Evolutionary conservation across 2,329 filamentous ascomycete genomes (phyloP).

Genomic region (Apiospora pterosperma): DNA sequence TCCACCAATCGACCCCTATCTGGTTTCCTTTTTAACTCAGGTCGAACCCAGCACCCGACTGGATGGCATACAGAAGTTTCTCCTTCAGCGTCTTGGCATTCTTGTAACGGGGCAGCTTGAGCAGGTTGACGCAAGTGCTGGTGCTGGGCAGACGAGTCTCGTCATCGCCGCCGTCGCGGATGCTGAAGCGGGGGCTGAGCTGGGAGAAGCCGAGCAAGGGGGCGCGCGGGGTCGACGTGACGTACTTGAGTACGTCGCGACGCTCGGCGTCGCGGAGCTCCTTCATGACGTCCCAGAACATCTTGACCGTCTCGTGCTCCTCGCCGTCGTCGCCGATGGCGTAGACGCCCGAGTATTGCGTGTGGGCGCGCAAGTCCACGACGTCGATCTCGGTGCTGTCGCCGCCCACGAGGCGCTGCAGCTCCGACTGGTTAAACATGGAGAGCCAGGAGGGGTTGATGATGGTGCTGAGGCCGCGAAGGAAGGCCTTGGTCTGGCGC

Average conservation of each 20-base stretch:
- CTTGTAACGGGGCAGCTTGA: constrained; percentile 85
- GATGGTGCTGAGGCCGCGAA: constrained; percentile 80
- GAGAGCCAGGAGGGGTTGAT: constrained; percentile 91
- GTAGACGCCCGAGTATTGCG: constrained; percentile 84
- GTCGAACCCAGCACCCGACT: constrained; percentile 90
- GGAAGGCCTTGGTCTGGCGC: constrained; percentile 81
- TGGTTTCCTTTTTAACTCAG: constrained; percentile 49
- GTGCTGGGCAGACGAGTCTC: constrained; percentile 82
- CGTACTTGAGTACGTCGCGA: constrained; percentile 88
- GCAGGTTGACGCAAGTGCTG: constrained; percentile 91
- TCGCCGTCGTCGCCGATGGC: constrained; percentile 80
- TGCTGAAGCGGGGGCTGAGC: constrained; percentile 82
- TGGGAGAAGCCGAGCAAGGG: constrained; percentile 87
- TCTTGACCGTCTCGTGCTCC: constrained; percentile 79
- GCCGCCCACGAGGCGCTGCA: constrained; percentile 90
- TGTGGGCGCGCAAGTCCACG: constrained; percentile 79
- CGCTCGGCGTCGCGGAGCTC: constrained; percentile 72
- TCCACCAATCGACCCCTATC: not conserved
- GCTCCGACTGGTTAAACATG: constrained; percentile 97
- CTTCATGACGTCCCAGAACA: constrained; percentile 91
- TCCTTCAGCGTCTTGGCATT: constrained; percentile 62
- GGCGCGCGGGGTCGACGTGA: constrained; percentile 87
- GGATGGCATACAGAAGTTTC: constrained; percentile 87
- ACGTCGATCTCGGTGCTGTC: constrained; percentile 84
- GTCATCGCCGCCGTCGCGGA: constrained; percentile 77